A percentile compares a stretch with the other conserved stretches of the same genome.
These are phyloP conservation scores for Aspergillus fructus DNA, from an alignment of 2,329 filamentous ascomycete species.

Conservation along the genomic window DNA sequence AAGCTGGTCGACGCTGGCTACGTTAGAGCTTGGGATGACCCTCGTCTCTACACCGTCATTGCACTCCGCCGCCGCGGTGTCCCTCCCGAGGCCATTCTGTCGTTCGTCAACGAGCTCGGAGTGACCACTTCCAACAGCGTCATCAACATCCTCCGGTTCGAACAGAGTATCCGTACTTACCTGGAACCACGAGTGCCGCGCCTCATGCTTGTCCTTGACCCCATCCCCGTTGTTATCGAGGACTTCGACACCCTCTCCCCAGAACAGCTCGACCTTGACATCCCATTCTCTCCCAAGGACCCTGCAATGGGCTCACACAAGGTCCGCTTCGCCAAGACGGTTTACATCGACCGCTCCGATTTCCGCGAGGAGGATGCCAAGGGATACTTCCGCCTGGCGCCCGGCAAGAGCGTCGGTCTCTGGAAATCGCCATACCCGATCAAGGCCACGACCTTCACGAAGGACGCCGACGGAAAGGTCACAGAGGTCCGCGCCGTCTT, in stretches of 20 bases:
- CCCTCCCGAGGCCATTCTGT: constrained; percentile 81
- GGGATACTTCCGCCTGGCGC: constrained; percentile 76
- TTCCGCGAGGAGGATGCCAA: constrained; percentile 65
- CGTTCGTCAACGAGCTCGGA: constrained; percentile 87
- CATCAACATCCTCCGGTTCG: constrained; percentile 80
- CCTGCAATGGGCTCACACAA: constrained; percentile 54
- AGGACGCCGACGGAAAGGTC: constrained; percentile 65
- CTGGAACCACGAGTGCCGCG: constrained; percentile 85
- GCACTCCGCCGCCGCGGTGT: constrained; percentile 80
- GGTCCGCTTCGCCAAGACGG: constrained; percentile 68
- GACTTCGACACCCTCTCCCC: constrained; percentile 72
- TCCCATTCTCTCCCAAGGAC: constrained; percentile 80
- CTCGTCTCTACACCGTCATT: constrained; percentile 83
- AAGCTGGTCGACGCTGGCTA: constrained; percentile 74
- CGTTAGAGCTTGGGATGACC: constrained; percentile 88
- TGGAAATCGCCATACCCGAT: constrained; percentile 70
- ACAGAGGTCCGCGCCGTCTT: constrained; percentile 69
- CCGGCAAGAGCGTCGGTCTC: constrained; percentile 71
- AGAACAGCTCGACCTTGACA: constrained; percentile 62
- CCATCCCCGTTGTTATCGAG: constrained; percentile 77
- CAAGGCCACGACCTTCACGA: constrained; percentile 66
- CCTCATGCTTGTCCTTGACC: constrained; percentile 85
- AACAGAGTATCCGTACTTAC: constrained; percentile 80
- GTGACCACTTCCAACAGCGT: constrained; percentile 79
- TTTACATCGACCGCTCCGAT: constrained; percentile 82